A percentile compares a stretch with the other conserved stretches of the same genome.
Conservation (phyloP, 441 rosid genomes). For the Populus hybrid region DNA sequence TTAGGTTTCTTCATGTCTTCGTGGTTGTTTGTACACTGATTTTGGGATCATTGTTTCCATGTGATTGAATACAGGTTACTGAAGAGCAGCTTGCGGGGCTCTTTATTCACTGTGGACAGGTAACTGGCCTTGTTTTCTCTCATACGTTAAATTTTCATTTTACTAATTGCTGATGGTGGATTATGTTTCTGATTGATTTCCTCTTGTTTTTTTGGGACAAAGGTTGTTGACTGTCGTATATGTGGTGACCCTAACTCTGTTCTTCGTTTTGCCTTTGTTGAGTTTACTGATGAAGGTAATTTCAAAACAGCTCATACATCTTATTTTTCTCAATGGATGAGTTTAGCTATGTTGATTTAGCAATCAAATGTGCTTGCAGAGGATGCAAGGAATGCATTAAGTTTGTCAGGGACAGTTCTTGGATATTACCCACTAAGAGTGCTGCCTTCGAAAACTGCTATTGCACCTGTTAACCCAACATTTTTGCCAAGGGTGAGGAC, state of each 20-base stretch:
- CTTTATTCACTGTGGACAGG: constrained; percentile 86
- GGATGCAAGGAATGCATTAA: constrained; percentile 82
- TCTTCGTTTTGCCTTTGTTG: constrained; percentile 87
- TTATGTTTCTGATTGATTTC: neutral
- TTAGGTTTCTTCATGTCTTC: neutral
- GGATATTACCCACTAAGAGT: constrained; percentile 90
- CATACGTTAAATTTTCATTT: neutral
- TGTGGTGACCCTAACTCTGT: constrained; percentile 93
- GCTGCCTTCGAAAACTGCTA: constrained; percentile 96
- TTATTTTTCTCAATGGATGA: neutral
- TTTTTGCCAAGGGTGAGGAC: constrained; percentile 59
- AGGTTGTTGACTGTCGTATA: constrained; percentile 96
- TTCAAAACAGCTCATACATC: neutral
- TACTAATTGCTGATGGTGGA: neutral
- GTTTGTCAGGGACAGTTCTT: constrained; percentile 77
- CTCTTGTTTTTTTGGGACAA: constrained; percentile 9
- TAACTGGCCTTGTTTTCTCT: constrained; percentile 21
- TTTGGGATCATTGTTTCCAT: constrained; percentile 3
- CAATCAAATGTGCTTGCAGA: constrained; percentile 46
- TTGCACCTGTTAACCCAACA: constrained; percentile 98
- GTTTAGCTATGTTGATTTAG: constrained; percentile 12
- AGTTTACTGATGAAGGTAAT: constrained; percentile 83
- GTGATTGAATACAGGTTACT: constrained; percentile 51
- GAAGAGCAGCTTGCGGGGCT: constrained; percentile 95
- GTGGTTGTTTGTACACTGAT: constrained; percentile 12